Evolutionary conservation across 257 asterid genomes (phyloP).

Genomic region (Solanum habrochaites): DNA sequence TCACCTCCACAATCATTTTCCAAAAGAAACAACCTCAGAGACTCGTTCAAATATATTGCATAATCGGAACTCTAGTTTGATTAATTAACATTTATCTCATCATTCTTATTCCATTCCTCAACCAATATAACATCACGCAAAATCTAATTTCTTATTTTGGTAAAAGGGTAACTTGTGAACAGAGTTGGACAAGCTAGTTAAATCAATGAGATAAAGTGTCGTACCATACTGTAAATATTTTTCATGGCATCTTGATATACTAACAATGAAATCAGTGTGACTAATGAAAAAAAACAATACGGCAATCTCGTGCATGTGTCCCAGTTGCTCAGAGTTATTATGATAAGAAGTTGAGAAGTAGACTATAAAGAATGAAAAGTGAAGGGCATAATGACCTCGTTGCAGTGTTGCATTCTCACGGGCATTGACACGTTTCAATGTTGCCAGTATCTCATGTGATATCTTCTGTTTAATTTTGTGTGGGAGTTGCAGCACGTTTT

Average conservation of each 20-base stretch:
- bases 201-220: neutral
- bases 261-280: neutral
- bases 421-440: constrained; percentile 45
- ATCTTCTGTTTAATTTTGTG: constrained; percentile 44
- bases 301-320: neutral
- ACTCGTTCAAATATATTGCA: neutral
- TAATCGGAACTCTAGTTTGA: neutral
- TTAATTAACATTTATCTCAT: neutral
- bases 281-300: neutral
- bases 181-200: neutral
- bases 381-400: constrained; percentile 36
- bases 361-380: neutral
- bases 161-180: neutral
- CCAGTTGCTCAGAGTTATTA: neutral
- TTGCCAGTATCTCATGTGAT: constrained; percentile 37
- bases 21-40: neutral
- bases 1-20: neutral
- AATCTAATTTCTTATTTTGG: neutral
- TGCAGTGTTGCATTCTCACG: constrained; percentile 40
- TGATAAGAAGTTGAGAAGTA: neutral
- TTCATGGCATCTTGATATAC: neutral
- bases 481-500: constrained; percentile 46
- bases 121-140: neutral
- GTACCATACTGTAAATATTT: neutral
- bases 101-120: neutral